Conservation (phyloP, 2,329 filamentous ascomycete species). For the Cercospora sp. region DNA sequence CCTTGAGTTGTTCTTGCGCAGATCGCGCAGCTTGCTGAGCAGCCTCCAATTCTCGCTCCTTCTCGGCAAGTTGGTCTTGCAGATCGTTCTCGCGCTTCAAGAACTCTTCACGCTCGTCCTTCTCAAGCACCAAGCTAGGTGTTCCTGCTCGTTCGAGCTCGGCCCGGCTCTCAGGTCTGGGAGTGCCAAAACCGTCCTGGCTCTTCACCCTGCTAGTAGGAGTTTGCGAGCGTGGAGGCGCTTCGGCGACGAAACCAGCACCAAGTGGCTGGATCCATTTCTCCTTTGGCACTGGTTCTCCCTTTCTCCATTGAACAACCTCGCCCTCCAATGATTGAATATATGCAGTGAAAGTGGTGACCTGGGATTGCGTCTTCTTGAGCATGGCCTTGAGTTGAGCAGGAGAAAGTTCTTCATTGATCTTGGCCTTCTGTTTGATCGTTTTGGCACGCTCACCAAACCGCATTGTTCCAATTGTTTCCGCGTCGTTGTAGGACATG, state of each 20-base stretch:
- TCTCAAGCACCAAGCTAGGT: slow-evolving; percentile 84
- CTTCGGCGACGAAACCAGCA: slow-evolving; percentile 47
- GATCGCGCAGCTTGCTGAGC: slow-evolving; percentile 80
- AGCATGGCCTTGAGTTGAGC: slow-evolving; percentile 90
- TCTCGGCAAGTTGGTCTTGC: slow-evolving; percentile 93
- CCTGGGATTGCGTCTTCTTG: slow-evolving; percentile 87
- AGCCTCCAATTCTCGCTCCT: slow-evolving; percentile 75
- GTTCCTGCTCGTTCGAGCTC: slow-evolving; percentile 80
- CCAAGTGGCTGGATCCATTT: slow-evolving; percentile 73
- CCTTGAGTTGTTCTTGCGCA: slow-evolving; percentile 79
- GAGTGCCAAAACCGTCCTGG: slow-evolving; percentile 51
- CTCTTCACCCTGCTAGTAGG: slow-evolving; percentile 56
- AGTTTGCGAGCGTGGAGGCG: slow-evolving; percentile 59
- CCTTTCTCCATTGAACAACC: slow-evolving; percentile 81
- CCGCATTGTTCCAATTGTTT: slow-evolving; percentile 86
- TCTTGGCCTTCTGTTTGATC: slow-evolving; percentile 99
- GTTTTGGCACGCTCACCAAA: slow-evolving; percentile 97
- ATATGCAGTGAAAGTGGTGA: slow-evolving; percentile 85
- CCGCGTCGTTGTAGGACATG: slow-evolving; percentile 94
- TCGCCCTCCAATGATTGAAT: slow-evolving; percentile 81
- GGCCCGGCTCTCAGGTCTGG: slow-evolving; percentile 63
- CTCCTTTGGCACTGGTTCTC: slow-evolving; percentile 85
- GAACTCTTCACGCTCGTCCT: slow-evolving; percentile 96
- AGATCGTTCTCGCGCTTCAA: slow-evolving; percentile 92
- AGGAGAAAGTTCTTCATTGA: slow-evolving; percentile 96